phyloP scores from a whole-genome alignment of 2,329 filamentous ascomycete genomes.

The Zopfia rhizophila region DNA sequence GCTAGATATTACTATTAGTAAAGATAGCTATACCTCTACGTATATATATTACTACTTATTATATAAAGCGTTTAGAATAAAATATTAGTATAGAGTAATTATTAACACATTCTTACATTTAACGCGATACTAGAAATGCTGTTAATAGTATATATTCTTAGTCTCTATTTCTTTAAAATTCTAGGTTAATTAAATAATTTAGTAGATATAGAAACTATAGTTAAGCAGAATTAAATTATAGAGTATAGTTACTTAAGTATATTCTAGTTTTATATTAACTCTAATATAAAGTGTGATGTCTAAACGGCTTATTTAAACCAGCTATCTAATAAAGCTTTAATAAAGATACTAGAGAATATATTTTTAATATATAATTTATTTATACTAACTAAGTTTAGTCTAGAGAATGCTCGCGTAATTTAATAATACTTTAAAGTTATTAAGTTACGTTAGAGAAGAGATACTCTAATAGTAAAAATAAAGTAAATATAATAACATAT shows the following conservation, averaged over 20 bases:
- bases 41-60: neutral
- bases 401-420: no score
- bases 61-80: conserved; percentile 5
- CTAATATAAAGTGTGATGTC: neutral
- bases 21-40: conserved; percentile 1
- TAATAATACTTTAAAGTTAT: no score
- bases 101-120: no score
- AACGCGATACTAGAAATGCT: no score
- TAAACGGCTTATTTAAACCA: conserved; percentile 3
- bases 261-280: conserved; percentile 1
- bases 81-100: no score
- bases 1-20: neutral
- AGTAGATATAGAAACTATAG: neutral
- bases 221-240: conserved; percentile 1
- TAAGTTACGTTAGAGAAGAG: no score
- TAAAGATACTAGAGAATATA: conserved; percentile 7
- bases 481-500: no score
- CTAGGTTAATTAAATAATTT: conserved; percentile 1
- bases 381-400: conserved; percentile 8
- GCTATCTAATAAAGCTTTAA: conserved; percentile 4
- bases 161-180: no score
- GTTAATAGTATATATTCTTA: no score
- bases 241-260: no score
- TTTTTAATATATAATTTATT: conserved; percentile 1
- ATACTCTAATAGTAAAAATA: no score